Evolutionary conservation across 306 rosid genomes (phyloP).

Genomic region (Acacia melanoxylon): DNA sequence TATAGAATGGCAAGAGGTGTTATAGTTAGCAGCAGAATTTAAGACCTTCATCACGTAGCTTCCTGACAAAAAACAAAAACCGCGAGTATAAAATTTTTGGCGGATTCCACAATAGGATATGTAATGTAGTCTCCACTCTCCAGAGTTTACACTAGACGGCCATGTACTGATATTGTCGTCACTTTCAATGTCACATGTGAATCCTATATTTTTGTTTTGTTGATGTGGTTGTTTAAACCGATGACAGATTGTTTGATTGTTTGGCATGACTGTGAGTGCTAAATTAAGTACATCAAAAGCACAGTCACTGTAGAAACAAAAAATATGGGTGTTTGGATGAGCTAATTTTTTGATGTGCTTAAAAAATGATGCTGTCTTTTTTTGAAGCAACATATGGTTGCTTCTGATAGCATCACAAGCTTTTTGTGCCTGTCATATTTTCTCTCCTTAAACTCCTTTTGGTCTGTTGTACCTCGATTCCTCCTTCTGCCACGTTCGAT

Average conservation of each 20-base stretch:
- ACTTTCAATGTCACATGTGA: background rate
- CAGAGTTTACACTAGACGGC: background rate
- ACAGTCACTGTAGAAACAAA: too few species aligned
- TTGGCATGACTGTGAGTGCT: too few species aligned
- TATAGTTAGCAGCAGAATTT: background rate
- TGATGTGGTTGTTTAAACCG: background rate
- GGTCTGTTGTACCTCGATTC: fast-evolving
- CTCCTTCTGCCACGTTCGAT: fast-evolving
- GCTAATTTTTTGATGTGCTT: too few species aligned
- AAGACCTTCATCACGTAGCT: background rate
- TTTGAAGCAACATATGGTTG: too few species aligned
- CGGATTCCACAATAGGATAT: conserved; percentile 22
- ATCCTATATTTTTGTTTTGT: background rate
- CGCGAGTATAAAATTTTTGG: background rate
- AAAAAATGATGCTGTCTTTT: too few species aligned
- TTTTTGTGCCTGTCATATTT: too few species aligned
- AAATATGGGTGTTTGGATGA: too few species aligned
- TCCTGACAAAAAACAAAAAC: background rate
- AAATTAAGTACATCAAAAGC: too few species aligned
- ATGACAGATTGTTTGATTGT: background rate
- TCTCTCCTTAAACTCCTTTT: too few species aligned
- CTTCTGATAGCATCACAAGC: too few species aligned
- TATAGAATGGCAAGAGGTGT: background rate
- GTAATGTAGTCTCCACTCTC: background rate
- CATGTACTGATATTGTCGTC: background rate